Base-by-base conservation (phyloP, 2,329 filamentous ascomycete species). In the Cadophora luteo-olivacea region DNA sequence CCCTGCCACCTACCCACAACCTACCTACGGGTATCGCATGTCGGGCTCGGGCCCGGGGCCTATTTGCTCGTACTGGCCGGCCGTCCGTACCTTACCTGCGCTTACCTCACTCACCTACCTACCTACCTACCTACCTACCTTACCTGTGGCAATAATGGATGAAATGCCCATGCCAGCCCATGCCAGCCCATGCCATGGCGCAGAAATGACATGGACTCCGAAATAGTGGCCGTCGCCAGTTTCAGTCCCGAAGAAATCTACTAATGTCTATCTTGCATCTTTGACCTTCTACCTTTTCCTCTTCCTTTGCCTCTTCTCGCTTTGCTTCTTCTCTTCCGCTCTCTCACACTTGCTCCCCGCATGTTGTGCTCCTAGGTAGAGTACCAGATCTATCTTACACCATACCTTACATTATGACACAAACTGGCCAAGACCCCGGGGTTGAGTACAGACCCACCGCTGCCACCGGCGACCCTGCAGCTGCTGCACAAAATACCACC, bases 401-500 rank as follows among this genome's bases (percentile, higher is more conserved):
- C 36, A 38, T 2, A 36, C 33, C 11, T 4, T 36, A 24, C 61
- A 54, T 9, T 16, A 64, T 64, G 61, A 16, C 49, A 54, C 48
- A n/a, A 54, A 49, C 49, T 8, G 22, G 45, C 24, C 45, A 64
- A 64, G 61, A 51, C 29, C 38, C 29, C 49, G 61, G 55, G 29
- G 61, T 41, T 33, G 61, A 54, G 49, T 54, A 54, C 33, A 52
- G 22, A 52, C 61, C 61, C 8, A 25, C 32, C 22, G 22, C 57
- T 11, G 45, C 22, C n/a, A 45, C n/a, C n/a, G 25, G 29, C 57
- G 61, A 55, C 33, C 49, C 61, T 54, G 57, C 57, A 61, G 64
- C 64, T 16, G 68, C 62, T 24, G 54, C 61, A 16, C 63, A 69
- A 57, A 68, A 61, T 67, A 67, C 70, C 55, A 68, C 68, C 22